Evolutionary conservation across 208 protist genomes (phyloP).

Genomic region (Trypanosoma vivax): DNA sequence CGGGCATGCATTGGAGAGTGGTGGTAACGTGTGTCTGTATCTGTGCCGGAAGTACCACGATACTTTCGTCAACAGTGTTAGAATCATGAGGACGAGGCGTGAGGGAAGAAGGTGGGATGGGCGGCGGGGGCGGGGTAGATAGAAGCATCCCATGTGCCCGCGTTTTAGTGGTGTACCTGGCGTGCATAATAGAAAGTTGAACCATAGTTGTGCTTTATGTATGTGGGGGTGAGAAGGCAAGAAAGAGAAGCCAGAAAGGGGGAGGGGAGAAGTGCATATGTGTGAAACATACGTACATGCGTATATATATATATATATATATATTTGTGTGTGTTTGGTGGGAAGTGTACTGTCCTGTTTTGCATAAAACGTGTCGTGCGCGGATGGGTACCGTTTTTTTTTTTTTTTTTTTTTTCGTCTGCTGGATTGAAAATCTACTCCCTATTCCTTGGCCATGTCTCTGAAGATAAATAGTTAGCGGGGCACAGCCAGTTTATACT

Average conservation of each 20-base stretch:
- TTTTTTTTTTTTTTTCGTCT: conserved; percentile 4
- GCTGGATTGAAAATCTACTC: not conserved
- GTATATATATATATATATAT: conserved; percentile 14
- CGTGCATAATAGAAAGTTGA: too few species aligned
- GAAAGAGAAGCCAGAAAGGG: not conserved
- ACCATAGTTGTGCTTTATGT: not conserved
- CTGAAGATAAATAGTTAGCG: not conserved
- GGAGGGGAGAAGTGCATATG: too few species aligned
- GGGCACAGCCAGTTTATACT: not conserved
- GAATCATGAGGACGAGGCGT: too few species aligned
- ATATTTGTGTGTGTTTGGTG: conserved; percentile 3
- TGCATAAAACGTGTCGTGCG: not conserved
- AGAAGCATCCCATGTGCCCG: too few species aligned
- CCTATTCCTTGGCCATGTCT: not conserved
- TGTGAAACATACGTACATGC: too few species aligned
- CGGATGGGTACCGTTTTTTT: not conserved
- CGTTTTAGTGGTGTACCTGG: too few species aligned
- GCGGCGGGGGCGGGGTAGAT: too few species aligned
- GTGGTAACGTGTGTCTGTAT: too few species aligned
- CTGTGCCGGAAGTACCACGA: too few species aligned
- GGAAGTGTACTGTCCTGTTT: conserved; percentile 11
- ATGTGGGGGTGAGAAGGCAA: not conserved
- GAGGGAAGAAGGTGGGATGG: too few species aligned
- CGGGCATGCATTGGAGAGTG: too few species aligned
- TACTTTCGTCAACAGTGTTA: too few species aligned